Evolutionary conservation across 768 basidiomycete species (phyloP).

Genomic region (Xerocomus potaroensis): DNA sequence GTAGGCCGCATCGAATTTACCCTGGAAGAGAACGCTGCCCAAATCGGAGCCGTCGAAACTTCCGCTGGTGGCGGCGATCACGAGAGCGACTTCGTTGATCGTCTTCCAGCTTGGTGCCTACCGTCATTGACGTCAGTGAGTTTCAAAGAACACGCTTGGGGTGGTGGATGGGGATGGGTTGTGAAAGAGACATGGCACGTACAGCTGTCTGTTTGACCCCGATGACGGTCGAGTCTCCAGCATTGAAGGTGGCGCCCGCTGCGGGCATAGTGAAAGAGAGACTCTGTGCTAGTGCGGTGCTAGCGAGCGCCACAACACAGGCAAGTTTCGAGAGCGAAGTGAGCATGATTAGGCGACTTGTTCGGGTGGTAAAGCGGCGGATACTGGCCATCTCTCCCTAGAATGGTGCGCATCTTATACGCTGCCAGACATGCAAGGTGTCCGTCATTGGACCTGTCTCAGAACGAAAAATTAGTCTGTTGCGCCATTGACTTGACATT

Average conservation of each 20-base stretch:
- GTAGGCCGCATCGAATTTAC: background rate
- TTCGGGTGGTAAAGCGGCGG: background rate
- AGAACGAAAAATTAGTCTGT: too few relatives aligned
- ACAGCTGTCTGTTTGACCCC: slow-evolving; percentile 38
- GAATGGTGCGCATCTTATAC: background rate
- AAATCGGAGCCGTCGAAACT: background rate
- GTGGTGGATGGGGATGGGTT: background rate
- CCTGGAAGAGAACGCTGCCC: background rate
- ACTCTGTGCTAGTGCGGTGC: slow-evolving; percentile 37
- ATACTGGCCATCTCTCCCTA: background rate
- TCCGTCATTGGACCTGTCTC: too few relatives aligned
- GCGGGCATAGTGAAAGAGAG: slow-evolving; percentile 35
- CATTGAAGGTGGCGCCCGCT: slow-evolving; percentile 27
- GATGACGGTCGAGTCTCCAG: slow-evolving; percentile 34
- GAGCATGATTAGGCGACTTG: slow-evolving; percentile 10
- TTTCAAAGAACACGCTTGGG: too few relatives aligned
- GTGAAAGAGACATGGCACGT: slow-evolving; percentile 11
- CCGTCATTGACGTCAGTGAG: background rate
- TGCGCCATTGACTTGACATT: too few relatives aligned
- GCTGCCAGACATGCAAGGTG: background rate
- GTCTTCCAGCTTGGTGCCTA: background rate
- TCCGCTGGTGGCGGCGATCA: background rate
- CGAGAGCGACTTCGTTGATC: slow-evolving; percentile 4
- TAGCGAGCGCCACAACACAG: slow-evolving; percentile 4
- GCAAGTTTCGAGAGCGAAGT: slow-evolving; percentile 5